Evolutionary conservation across 768 basidiomycete species (phyloP), one percentile per base, ranked within the genome.

Genomic region (Xerocomellus amylosporus): DNA sequence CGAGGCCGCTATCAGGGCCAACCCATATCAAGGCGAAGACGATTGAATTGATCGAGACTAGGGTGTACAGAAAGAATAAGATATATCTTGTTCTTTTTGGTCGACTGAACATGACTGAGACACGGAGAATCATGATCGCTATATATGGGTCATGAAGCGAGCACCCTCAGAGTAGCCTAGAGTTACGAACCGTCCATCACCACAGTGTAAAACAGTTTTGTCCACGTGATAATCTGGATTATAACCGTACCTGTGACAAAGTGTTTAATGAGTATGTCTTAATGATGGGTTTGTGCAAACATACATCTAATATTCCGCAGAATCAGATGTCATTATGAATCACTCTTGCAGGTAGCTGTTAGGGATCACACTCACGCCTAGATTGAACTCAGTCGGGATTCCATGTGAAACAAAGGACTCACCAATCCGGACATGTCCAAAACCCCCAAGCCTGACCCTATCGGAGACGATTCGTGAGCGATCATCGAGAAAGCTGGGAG

Each of bases 91-190:
- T 17, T 30, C 41, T 43, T 30, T 40, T 56, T 0, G 51, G 55
- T 41, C 38, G 30, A 17, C 24, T n/a, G 49, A 59, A 60, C 60
- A 60, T 61, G 20, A 24, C 60, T 5, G 58, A 53, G 3, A 61
- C 46, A 20, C 60, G 48, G 17, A 61, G 36, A 56, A 61, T 50
- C 54, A 61, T 60, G 24, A 60, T 61, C 10, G 33, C 58, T 60
- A 17, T 26, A 22, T 4, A 13, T 5, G 13, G 4, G 13, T 8
- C 20, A 15, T 47, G 8, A 44, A 45, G 30, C 1, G 13, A 19
- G n/a, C 8, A 30, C 5, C 9, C 13, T 9, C 10, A 6, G n/a
- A n/a, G 30, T 20, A 15, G 1, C 17, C 6, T 13, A 14, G n/a
- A 37, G 9, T 30, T 2, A 58, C 59, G 30, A 31, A 60, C 60